Base-by-base conservation (phyloP, 116 monocot species). In the Posidonia oceanica region DNA sequence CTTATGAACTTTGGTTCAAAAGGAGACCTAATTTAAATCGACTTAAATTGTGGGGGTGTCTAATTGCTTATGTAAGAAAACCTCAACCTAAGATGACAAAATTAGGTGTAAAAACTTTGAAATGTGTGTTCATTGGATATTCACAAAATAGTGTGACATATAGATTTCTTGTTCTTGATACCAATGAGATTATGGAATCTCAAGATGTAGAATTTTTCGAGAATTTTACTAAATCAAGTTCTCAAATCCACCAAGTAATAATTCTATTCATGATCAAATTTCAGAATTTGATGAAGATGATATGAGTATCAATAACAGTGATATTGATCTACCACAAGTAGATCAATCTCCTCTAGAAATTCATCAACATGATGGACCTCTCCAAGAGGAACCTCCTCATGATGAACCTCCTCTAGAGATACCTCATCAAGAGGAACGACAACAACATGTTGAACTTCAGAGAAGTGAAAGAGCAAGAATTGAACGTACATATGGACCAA, bases 381-480 rank as follows among this genome's bases (percentile, higher is more conserved):
- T 17, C 17, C 54, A 54, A 3, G 54, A 17, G 5, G 16, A 0
- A n/a, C n/a, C n/a, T n/a, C n/a, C n/a, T n/a, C n/a, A n/a, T n/a
- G n/a, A n/a, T n/a, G n/a, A n/a, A n/a, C n/a, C n/a, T n/a, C n/a
- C n/a, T n/a, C n/a, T n/a, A n/a, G n/a, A 55, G n/a, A 5, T 55
- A 55, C 16, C 16, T 14, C 14, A 1, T 16, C 54, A 54, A 17
- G 16, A 55, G n/a, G n/a, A n/a, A n/a, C n/a, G n/a, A n/a, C n/a
- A n/a, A n/a, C n/a, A n/a, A n/a, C n/a, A n/a, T n/a, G n/a, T n/a
- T n/a, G n/a, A n/a, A n/a, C n/a, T n/a, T n/a, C n/a, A n/a, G 55
- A 17, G 55, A 55, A 55, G 55, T 55, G n/a, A 55, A 55, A 55
- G 14, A 55, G 55, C 55, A 55, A 55, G 55, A 55, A 55, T 55